phyloP scores from a whole-genome alignment of 345 rosid species.

The Salix purpurea region DNA sequence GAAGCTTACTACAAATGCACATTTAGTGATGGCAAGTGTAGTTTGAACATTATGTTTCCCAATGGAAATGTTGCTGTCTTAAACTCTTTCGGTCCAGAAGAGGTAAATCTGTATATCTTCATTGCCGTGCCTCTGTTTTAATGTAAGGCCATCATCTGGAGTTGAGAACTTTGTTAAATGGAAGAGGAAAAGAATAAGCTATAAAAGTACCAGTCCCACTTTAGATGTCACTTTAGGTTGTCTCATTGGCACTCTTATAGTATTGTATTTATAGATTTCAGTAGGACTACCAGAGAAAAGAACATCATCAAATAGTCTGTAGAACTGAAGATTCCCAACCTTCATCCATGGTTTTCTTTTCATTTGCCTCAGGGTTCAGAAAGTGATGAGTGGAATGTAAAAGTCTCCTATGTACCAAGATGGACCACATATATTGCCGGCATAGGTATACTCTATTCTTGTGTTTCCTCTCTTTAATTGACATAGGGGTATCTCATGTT shows the following conservation, averaged over 20 bases:
- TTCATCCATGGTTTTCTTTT: slow-evolving; percentile 13
- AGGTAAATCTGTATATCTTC: slow-evolving; percentile 34
- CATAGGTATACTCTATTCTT: slow-evolving; percentile 46
- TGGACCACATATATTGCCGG: slow-evolving; percentile 87
- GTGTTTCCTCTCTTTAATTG: not conserved
- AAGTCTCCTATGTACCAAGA: slow-evolving; percentile 79
- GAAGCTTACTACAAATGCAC: slow-evolving; percentile 76
- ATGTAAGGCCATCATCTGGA: not conserved
- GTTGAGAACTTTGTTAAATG: not conserved
- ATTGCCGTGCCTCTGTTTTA: not conserved
- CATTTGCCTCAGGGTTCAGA: slow-evolving; percentile 45
- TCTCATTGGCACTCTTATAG: not conserved
- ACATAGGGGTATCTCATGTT: not conserved
- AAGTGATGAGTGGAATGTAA: slow-evolving; percentile 57
- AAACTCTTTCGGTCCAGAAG: slow-evolving; percentile 60
- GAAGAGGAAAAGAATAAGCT: not conserved
- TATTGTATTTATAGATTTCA: slow-evolving; percentile 2
- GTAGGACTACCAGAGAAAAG: not conserved
- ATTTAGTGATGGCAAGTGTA: slow-evolving; percentile 51
- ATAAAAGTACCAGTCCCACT: not conserved
- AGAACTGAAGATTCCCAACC: not conserved
- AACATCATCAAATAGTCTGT: not conserved
- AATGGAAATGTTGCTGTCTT: slow-evolving; percentile 56
- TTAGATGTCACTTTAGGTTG: not conserved
- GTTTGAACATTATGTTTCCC: slow-evolving; percentile 56